Evolutionary conservation across 495 filamentous ascomycete species (phyloP).

Genomic region (Aspergillus asperescens): DNA sequence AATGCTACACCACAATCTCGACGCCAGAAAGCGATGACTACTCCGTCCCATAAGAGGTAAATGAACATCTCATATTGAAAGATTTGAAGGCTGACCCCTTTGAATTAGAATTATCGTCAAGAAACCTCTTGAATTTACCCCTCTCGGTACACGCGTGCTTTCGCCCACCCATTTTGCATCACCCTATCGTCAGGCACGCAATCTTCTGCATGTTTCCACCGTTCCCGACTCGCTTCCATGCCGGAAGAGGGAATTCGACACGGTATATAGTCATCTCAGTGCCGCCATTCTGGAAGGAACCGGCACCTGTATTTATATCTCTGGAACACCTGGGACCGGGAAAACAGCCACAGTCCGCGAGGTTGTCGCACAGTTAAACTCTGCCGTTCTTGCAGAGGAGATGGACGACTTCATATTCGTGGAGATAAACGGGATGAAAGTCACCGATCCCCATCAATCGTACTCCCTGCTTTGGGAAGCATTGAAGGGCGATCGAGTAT

Average conservation of each 20-base stretch:
- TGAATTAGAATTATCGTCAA: slow-evolving; percentile 66
- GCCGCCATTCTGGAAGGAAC: slow-evolving; percentile 90
- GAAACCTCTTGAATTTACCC: slow-evolving; percentile 91
- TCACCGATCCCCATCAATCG: slow-evolving; percentile 94
- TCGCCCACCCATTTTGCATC: slow-evolving; percentile 71
- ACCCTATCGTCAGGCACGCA: slow-evolving; percentile 87
- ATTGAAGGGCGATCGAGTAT: slow-evolving; percentile 86
- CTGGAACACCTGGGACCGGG: slow-evolving; percentile 97
- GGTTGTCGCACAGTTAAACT: slow-evolving; percentile 83
- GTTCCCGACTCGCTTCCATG: slow-evolving; percentile 87
- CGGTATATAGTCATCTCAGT: slow-evolving; percentile 89
- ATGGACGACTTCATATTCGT: slow-evolving; percentile 99
- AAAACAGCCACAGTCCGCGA: slow-evolving; percentile 98
- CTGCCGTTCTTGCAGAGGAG: slow-evolving; percentile 79
- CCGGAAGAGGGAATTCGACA: slow-evolving; percentile 83
- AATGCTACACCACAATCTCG: slow-evolving; percentile 56
- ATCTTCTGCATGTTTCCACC: slow-evolving; percentile 84
- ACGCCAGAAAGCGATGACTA: slow-evolving; percentile 52
- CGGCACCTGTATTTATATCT: slow-evolving; percentile 97
- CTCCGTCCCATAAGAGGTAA: slow-evolving; percentile 67
- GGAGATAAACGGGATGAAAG: slow-evolving; percentile 99
- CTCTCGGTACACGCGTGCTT: slow-evolving; percentile 79
- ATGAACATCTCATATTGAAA: neutral
- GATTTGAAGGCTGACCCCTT: neutral
- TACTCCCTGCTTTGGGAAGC: slow-evolving; percentile 97